Base-by-base conservation (phyloP, 2,329 filamentous ascomycete species). In the Colletotrichum gloeosporioides region DNA sequence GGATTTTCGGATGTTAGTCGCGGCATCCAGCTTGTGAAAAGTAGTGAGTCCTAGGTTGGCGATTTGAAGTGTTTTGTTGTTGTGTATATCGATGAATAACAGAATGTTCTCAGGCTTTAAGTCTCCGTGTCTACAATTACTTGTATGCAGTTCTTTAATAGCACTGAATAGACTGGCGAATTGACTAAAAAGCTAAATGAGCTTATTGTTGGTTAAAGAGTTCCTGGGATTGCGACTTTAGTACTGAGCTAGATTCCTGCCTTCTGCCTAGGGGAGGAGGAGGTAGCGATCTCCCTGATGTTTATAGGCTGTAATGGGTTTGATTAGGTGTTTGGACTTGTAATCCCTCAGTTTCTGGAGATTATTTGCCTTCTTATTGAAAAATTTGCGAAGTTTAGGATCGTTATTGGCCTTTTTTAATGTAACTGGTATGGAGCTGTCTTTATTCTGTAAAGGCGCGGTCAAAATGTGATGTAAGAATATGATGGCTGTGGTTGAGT, bases 41-140 rank as follows among this genome's bases (percentile, higher is more conserved):
- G 31, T 31, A 8, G 32, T 22, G 3, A 72, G 68, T 8, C 73
- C 73, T 12, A 71, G 1, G 3, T 72, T 62, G 8, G 68, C 53
- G n/a, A 72, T 75, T 27, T 34, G 49, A 4, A 49, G 22, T 3
- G 34, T 71, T 16, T 4, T 29, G 0, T 34, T n/a, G 1, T n/a
- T 29, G 3, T n/a, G 1, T 6, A 10, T 4, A 3, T 34, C 44
- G 4, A 27, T 16, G 25, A 70, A 64, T 2, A 57, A 18, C 2
- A 77, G 71, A 13, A 77, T 77, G 13, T 77, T 77, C 34, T 74
- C 71, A 7, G 59, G 71, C 31, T 77, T 70, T 10, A 77, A 18
- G 34, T 67, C 75, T 3, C 71, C 61, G 6, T 74, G 75, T 32
- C 75, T 55, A 34, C 29, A 66, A 25, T 75, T 75, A 6, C 1